A percentile compares a stretch with the other conserved stretches of the same genome.
These are phyloP conservation scores for Heterobasidion occidentale DNA, from an alignment of 1,284 basidiomycete genomes.

Conservation along the genomic window DNA sequence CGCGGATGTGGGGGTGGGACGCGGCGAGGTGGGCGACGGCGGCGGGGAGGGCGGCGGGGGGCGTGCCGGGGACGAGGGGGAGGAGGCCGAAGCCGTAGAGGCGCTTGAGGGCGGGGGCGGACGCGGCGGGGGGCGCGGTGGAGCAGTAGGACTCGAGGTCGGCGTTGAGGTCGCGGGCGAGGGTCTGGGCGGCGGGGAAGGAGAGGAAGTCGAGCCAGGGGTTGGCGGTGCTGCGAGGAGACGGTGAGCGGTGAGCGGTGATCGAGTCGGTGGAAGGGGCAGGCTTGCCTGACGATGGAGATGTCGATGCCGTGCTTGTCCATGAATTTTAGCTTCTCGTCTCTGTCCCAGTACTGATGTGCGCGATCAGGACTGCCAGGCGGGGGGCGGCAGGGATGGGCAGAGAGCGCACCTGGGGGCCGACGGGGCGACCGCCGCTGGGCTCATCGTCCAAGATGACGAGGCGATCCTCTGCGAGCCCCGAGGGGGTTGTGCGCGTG, in stretches of 20 bases:
- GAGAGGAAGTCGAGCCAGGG: conserved; percentile 84
- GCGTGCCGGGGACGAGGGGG: conserved; percentile 65
- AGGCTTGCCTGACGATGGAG: conserved; percentile 51
- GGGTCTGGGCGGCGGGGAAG: conserved; percentile 52
- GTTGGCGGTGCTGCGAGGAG: conserved; percentile 57
- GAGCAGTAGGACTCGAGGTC: conserved; percentile 77
- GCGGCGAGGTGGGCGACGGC: conserved; percentile 56
- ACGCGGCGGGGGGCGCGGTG: conserved; percentile 39
- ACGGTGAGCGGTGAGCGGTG: neutral
- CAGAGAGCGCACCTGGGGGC: conserved; percentile 37
- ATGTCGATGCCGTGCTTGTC: conserved; percentile 67
- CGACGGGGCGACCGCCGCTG: conserved; percentile 62
- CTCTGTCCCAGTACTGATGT: conserved; percentile 70
- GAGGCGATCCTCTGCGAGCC: conserved; percentile 54
- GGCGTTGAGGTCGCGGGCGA: conserved; percentile 64
- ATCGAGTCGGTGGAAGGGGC: neutral
- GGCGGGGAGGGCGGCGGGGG: conserved; percentile 46
- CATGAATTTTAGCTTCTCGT: conserved; percentile 75
- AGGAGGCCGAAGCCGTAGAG: conserved; percentile 82
- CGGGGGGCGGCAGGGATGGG: conserved; percentile 18
- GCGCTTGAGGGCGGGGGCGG: conserved; percentile 36
- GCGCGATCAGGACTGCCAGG: neutral
- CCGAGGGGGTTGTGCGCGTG: conserved; percentile 31
- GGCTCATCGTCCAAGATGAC: conserved; percentile 74
- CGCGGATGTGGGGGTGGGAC: conserved; percentile 57